Evolutionary conservation across 805 yeast species (phyloP), one percentile per base, ranked within the genome.

Genomic region (Scheffersomyces lignosus): DNA sequence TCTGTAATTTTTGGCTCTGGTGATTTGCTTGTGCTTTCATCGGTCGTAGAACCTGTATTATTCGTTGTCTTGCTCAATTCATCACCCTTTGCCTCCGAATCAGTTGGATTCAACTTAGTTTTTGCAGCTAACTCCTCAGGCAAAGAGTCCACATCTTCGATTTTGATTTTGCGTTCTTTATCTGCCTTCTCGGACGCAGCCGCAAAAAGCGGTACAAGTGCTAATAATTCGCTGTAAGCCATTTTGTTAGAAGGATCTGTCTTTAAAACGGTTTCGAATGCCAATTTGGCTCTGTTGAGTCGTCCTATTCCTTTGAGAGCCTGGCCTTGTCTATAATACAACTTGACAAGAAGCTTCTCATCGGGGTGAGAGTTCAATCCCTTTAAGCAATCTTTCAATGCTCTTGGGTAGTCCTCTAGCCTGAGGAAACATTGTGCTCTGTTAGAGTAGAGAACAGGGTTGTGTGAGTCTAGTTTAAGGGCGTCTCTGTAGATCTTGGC

Each of bases 371-470:
- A 29, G 1, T 39, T 31, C 12, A 83, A 55, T 0, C 87, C 90
- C 12, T 50, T 48, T 8, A 71, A 55, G 41, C 85, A 74, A 39
- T 75, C 80, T 14, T 56, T 52, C 3, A 74, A 49, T 2, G 82
- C 86, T 13, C 72, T 58, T 2, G 56, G 48, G 70, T 73, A 80
- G 22, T 73, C 70, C 4, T 62, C 49, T 3, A 79, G 52, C 38
- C 80, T 78, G 27, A 83, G 52, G 43, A 74, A 70, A n/a, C 87
- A 70, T 65, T 80, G 78, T 0, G 93, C 84, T 29, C 83, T 60
- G 51, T 85, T 85, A n/a, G 90, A 75, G 51, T 71, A 80, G 1
- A 80, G 61, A 0, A 81, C 70, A 0, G 89, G 72, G 41, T 78
- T 76, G 0, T 45, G 25, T 0, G 80, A 71, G 33, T 76, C 76